Percentiles rank a stretch among this genome's conserved stretches.
phyloP scores from a whole-genome alignment of 106 monocot genomes.

The Allium cepa region DNA sequence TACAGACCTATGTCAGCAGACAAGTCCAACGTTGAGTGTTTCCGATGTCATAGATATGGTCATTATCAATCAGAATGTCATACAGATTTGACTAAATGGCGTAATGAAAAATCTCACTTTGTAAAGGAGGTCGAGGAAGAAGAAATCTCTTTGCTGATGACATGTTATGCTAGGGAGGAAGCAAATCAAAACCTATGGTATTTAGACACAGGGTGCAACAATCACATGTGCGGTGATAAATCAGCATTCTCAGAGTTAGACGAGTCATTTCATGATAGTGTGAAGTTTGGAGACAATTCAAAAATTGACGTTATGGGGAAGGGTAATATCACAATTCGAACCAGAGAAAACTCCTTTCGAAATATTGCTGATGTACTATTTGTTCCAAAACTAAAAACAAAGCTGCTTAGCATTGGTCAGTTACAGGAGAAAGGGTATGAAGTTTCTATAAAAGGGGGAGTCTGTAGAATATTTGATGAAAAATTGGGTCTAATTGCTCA shows the following conservation, averaged over 20 bases:
- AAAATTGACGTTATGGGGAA: slow-evolving; percentile 8
- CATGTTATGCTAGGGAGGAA: not conserved
- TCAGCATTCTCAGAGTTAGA: slow-evolving; percentile 15
- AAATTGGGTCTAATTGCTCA: not conserved
- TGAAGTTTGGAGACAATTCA: slow-evolving; percentile 17
- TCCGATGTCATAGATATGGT: not conserved
- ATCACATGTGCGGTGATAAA: slow-evolving; percentile 7
- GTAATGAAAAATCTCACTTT: not conserved
- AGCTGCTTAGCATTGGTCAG: slow-evolving; percentile 17
- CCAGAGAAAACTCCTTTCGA: slow-evolving; percentile 5
- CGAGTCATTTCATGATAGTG: slow-evolving; percentile 12
- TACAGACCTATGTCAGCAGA: not conserved
- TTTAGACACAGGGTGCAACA: slow-evolving; percentile 13
- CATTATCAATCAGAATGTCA: slow-evolving; percentile 1
- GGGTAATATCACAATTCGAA: not conserved
- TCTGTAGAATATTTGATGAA: slow-evolving; percentile 3
- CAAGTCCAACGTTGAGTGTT: slow-evolving; percentile 1
- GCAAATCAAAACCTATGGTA: not conserved
- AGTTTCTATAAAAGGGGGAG: not conserved
- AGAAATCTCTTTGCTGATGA: slow-evolving; percentile 4
- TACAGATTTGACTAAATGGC: not conserved
- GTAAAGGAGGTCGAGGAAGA: not conserved
- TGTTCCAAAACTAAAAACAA: not conserved
- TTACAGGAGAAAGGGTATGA: slow-evolving; percentile 11
- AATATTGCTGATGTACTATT: slow-evolving; percentile 11